Percentiles rank a stretch among this genome's conserved stretches.
These are phyloP conservation scores for Zoysia japonica DNA, from an alignment of 176 grass and related monocot genomes.

Conservation along the genomic window DNA sequence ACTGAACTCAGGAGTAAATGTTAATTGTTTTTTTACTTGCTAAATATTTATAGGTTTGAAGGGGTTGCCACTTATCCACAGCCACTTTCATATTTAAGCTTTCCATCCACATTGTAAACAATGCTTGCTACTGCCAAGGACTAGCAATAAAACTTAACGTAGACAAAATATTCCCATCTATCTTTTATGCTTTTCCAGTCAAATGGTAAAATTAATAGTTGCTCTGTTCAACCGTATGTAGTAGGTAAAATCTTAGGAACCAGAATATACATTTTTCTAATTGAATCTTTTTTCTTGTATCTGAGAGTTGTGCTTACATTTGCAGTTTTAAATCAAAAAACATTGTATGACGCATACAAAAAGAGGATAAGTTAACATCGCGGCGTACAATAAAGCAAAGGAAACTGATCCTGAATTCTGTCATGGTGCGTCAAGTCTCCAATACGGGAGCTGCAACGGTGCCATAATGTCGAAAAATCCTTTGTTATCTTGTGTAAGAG, in stretches of 20 bases:
- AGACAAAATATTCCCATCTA: background rate
- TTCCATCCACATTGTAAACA: background rate
- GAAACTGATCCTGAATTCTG: slow-evolving; percentile 91
- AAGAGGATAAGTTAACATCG: slow-evolving; percentile 88
- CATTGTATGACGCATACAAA: slow-evolving; percentile 89
- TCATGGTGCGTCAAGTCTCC: slow-evolving; percentile 84
- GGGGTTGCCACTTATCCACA: slow-evolving; percentile 79
- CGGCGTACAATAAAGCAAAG: slow-evolving; percentile 84
- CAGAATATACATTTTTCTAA: background rate
- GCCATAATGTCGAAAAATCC: background rate
- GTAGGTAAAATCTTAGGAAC: background rate
- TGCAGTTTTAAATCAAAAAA: slow-evolving; percentile 95
- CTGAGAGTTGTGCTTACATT: background rate
- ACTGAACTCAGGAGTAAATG: background rate
- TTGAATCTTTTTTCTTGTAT: background rate
- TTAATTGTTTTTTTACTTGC: background rate
- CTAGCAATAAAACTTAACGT: background rate
- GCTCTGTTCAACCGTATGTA: background rate
- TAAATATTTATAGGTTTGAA: slow-evolving; percentile 63
- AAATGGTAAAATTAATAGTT: background rate
- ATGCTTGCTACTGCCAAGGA: background rate
- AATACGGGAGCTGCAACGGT: slow-evolving; percentile 57
- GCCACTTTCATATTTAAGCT: background rate
- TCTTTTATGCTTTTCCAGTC: background rate
- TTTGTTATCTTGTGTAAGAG: background rate